These are phyloP conservation scores for Fraxinus cuspidata DNA, from an alignment of 257 asterid genomes.

Conservation along the genomic window DNA sequence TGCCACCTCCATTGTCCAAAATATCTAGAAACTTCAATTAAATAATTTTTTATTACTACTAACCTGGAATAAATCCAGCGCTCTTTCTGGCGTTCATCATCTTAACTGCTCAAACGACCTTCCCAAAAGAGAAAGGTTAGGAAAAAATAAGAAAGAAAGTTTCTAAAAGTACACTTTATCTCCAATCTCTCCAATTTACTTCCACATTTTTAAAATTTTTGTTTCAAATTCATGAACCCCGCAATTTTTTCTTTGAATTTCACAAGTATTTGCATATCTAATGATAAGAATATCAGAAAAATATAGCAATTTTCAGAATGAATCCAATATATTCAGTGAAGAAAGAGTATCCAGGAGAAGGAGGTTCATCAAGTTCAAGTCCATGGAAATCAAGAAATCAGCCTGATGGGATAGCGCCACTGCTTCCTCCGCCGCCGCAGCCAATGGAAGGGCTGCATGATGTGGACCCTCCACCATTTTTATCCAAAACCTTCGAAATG, in stretches of 20 bases:
- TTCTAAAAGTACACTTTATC: neutral
- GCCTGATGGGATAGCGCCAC: neutral
- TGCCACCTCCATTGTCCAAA: slow-evolving; percentile 16
- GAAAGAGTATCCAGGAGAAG: slow-evolving; percentile 43
- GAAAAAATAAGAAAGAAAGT: neutral
- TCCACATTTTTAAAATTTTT: neutral
- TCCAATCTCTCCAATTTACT: neutral
- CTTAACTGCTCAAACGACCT: slow-evolving; percentile 25
- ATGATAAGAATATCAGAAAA: neutral
- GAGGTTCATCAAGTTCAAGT: slow-evolving; percentile 22
- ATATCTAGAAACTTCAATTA: slow-evolving; percentile 39
- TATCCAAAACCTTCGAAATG: slow-evolving; percentile 83
- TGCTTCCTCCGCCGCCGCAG: slow-evolving; percentile 42
- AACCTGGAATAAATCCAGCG: neutral
- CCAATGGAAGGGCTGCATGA: slow-evolving; percentile 89
- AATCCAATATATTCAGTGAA: slow-evolving; percentile 39
- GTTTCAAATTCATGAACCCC: neutral
- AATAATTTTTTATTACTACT: neutral
- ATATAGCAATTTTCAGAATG: slow-evolving; percentile 25
- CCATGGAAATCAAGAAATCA: slow-evolving; percentile 15
- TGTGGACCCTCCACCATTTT: slow-evolving; percentile 80
- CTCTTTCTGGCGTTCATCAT: neutral
- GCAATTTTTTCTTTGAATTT: neutral
- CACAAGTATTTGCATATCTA: neutral
- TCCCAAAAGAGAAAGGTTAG: neutral